Percentiles rank a stretch among this genome's conserved stretches.
phyloP scores from a whole-genome alignment of 306 rosid species.

The Fagus sylvatica region DNA sequence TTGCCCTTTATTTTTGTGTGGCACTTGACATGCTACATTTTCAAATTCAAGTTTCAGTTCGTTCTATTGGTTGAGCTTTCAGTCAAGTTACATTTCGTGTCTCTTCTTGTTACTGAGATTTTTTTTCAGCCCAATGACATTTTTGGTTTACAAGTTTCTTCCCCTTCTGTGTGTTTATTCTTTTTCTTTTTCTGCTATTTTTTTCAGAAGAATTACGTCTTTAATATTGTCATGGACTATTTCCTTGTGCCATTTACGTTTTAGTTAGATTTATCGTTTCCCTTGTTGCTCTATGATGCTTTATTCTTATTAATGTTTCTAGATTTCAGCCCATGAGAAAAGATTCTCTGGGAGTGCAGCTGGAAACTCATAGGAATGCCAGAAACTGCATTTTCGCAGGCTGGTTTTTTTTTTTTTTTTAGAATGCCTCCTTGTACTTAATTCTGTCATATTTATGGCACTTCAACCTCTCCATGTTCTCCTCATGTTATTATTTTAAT shows the following conservation, averaged over 20 bases:
- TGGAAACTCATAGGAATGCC: conserved; percentile 18
- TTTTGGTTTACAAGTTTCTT: not conserved
- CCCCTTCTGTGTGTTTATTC: conserved; percentile 18
- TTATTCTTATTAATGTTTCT: conserved; percentile 28
- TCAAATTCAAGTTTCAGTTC: conserved; percentile 41
- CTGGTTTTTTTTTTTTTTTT: conserved; percentile 7
- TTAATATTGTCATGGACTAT: conserved; percentile 16
- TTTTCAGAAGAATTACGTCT: conserved; percentile 15
- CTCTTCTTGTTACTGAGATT: conserved; percentile 35
- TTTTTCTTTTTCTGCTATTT: conserved; percentile 21
- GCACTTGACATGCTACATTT: conserved; percentile 67
- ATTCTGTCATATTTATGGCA: conserved; percentile 9
- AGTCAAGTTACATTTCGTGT: conserved; percentile 39
- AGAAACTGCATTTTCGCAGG: conserved; percentile 23
- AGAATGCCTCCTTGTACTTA: not conserved
- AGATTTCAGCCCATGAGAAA: conserved; percentile 9
- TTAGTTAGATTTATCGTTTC: conserved; percentile 7
- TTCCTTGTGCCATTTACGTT: conserved; percentile 27
- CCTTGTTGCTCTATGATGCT: conserved; percentile 17
- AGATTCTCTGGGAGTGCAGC: not conserved
- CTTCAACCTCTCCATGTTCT: conserved; percentile 1
- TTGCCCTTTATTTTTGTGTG: conserved; percentile 61
- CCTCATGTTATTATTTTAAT: not conserved
- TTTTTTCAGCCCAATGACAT: conserved; percentile 24
- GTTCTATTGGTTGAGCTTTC: conserved; percentile 44